Evolutionary conservation across 371 early-diverging fungal species (phyloP).

Genomic region (Mortierella sp.): DNA sequence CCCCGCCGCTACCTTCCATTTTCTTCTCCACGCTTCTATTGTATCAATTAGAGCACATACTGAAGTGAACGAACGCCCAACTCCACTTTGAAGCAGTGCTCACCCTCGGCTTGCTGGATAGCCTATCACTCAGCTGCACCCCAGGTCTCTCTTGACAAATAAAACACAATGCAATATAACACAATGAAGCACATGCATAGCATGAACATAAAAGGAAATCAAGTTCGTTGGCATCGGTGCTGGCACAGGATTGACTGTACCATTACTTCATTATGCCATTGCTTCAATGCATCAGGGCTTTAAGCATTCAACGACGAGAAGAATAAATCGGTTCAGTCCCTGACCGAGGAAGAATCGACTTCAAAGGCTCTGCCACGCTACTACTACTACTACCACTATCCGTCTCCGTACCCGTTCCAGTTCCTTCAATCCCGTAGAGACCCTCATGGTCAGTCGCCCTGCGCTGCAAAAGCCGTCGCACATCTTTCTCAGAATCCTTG

Average conservation of each 20-base stretch:
- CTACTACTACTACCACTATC: not conserved
- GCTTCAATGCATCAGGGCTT: not conserved
- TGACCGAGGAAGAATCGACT: not conserved
- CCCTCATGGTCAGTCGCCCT: not conserved
- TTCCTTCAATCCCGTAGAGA: not conserved
- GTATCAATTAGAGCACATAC: not conserved
- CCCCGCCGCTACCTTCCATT: no score
- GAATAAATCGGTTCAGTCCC: not conserved
- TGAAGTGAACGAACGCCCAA: no score
- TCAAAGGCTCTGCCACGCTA: not conserved
- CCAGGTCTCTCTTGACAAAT: no score
- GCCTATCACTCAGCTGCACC: not conserved
- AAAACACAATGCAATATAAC: no score
- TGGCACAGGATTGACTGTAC: not conserved
- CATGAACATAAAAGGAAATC: not conserved
- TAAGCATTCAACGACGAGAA: not conserved
- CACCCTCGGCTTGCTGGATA: no score
- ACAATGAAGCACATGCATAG: not conserved
- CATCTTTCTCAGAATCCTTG: conserved; percentile 37
- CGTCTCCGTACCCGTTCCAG: not conserved
- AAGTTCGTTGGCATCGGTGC: not conserved
- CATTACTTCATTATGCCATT: no score
- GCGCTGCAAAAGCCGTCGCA: conserved; percentile 16
- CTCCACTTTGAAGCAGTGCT: no score
- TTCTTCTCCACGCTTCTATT: not conserved